phyloP scores from a whole-genome alignment of 1,139 yeast species.

The Suhomyces taliae region DNA sequence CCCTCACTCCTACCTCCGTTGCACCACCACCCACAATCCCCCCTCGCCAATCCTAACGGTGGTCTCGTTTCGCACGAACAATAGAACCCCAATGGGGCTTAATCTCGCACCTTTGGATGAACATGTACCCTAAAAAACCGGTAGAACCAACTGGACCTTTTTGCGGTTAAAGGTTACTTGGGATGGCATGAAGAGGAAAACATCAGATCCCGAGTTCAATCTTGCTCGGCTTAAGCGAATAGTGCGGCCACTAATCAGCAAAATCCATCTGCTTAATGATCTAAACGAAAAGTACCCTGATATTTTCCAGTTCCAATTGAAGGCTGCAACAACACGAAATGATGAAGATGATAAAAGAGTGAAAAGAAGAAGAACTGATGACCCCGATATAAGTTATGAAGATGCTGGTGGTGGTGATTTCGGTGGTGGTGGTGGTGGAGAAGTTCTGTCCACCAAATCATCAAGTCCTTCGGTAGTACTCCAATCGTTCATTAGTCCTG shows the following conservation, averaged over 20 bases:
- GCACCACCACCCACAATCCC: no score
- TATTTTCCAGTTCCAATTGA: conserved; percentile 6
- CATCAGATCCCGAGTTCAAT: conserved; percentile 3
- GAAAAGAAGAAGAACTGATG: neutral
- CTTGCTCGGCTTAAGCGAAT: conserved; percentile 33
- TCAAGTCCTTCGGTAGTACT: neutral
- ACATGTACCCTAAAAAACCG: no score
- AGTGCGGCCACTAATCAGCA: conserved; percentile 38
- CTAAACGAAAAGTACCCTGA: conserved; percentile 25
- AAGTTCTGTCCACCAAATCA: neutral
- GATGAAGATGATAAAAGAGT: neutral
- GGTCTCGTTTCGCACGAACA: no score
- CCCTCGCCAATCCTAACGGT: no score
- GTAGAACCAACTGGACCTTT: no score
- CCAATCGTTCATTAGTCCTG: conserved; percentile 19
- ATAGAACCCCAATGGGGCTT: no score
- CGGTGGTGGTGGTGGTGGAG: neutral
- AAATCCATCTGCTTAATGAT: conserved; percentile 36
- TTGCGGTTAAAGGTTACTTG: no score
- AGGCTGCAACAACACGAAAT: neutral
- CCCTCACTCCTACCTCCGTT: no score
- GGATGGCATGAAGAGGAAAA: conserved; percentile 3
- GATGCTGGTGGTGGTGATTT: neutral
- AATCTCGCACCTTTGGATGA: no score
- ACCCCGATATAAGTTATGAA: conserved; percentile 2